Evolutionary conservation across 31 red algal species (phyloP).

Genomic region (Asparagopsis taxiformis): DNA sequence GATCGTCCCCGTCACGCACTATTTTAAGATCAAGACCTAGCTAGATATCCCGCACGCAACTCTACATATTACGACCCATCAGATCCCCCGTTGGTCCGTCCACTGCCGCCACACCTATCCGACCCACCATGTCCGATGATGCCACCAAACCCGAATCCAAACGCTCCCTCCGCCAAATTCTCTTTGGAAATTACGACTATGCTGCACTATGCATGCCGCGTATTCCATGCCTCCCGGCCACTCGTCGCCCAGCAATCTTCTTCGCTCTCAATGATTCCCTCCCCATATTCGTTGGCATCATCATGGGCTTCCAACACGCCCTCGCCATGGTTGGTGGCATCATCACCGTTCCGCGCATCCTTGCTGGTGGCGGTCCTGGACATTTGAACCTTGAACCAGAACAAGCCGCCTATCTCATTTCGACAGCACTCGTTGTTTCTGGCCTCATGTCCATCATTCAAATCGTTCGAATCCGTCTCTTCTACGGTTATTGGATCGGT

Average conservation of each 20-base stretch:
- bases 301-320: slow-evolving; percentile 77
- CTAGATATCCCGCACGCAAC: too few relatives aligned
- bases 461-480: slow-evolving; percentile 44
- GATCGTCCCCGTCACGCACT: too few relatives aligned
- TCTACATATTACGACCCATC: too few relatives aligned
- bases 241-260: slow-evolving; percentile 11
- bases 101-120: too few relatives aligned
- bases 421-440: slow-evolving; percentile 55
- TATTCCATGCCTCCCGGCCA: slow-evolving; percentile 12
- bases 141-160: too few relatives aligned
- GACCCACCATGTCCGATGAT: too few relatives aligned
- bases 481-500: slow-evolving; percentile 54
- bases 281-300: slow-evolving; percentile 42
- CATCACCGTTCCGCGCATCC: slow-evolving; percentile 62
- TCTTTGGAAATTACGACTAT: slow-evolving; percentile 51
- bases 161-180: too few relatives aligned
- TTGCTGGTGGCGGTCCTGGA: slow-evolving; percentile 22
- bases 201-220: slow-evolving; percentile 46
- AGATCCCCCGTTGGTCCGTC: too few relatives aligned
- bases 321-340: slow-evolving; percentile 79
- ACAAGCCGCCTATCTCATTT: slow-evolving; percentile 49
- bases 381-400: slow-evolving; percentile 42
- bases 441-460: slow-evolving; percentile 74
- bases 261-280: slow-evolving; percentile 62
- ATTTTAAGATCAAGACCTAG: too few relatives aligned